Conservation (phyloP, 2,329 filamentous ascomycete species). For the Cordyceps farinosa region DNA sequence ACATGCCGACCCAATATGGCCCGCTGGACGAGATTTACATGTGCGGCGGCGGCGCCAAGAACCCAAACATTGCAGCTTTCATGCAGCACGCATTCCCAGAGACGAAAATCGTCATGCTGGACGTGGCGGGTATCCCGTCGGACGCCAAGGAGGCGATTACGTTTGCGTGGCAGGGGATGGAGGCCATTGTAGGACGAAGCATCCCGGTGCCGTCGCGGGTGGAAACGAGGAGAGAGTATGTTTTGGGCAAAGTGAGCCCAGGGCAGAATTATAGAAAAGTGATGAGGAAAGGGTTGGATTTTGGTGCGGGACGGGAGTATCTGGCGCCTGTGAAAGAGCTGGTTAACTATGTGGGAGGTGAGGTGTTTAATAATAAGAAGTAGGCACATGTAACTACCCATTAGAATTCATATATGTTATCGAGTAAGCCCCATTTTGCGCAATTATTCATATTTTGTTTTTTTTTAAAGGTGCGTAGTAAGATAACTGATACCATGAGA, state of each 20-base stretch:
- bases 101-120: conserved; percentile 50
- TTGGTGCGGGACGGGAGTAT: conserved; percentile 42
- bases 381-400: not conserved
- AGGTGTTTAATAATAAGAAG: conserved; percentile 42
- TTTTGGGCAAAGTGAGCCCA: conserved; percentile 53
- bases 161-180: conserved; percentile 60
- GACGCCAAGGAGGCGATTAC: conserved; percentile 54
- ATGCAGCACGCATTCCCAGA: conserved; percentile 48
- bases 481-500: no score
- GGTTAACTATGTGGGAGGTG: conserved; percentile 47
- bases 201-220: conserved; percentile 52
- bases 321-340: conserved; percentile 47
- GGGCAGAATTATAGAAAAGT: conserved; percentile 53
- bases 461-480: no score
- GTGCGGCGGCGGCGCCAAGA: conserved; percentile 56
- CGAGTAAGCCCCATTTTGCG: not conserved
- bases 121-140: conserved; percentile 54
- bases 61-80: conserved; percentile 53
- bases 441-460: no score
- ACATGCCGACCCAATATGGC: conserved; percentile 40
- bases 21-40: conserved; percentile 55
- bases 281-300: conserved; percentile 49
- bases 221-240: conserved; percentile 47
- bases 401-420: not conserved
- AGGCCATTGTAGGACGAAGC: conserved; percentile 52